Evolutionary conservation across 441 rosid genomes (phyloP), one percentile per base, ranked within the genome.

Genomic region (Adansonia madagascariensis): DNA sequence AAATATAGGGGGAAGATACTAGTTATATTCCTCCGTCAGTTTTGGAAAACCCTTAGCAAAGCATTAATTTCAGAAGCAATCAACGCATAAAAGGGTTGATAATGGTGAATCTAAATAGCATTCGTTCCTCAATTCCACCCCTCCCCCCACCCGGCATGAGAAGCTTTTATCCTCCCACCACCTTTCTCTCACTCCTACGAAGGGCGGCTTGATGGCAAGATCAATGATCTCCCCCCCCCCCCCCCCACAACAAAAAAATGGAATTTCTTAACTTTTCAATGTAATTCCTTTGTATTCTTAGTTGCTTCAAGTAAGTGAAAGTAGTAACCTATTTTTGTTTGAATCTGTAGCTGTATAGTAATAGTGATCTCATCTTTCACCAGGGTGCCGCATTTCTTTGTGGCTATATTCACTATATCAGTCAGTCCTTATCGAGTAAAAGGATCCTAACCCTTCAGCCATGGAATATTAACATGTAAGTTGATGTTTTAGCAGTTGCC

Each of bases 401-500:
- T 85, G 99, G 99, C 81, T 95, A 86, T 85, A 73, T 90, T 82
- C 98, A 97, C 84, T 94, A 93, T 80, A 75, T 70, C 79, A 81
- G 75, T 74, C 93, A 86, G 71, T 86, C 92, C 9, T 87, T 94
- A 35, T 85, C 94, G 12, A 88, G 91, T 86, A 91, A 88, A 83
- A 89, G 81, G 78, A 77, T 74, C 27, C 94, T 98, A 10, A 79
- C 72, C 78, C 87, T 93, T 86, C 98, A 89, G 85, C 94, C 98
- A 6, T 97, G 99, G 99, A 97, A 88, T 91, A 85, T 97, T 88
- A 97, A 82, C 98, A 91, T 95, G 99, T 97, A 84, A 91, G 98
- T 85, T 82, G 20, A 61, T 66, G 43, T 60, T 80, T 43, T 3
- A 50, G 71, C 18, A 6, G 1, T 17, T 24, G 6, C 50, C 27